Evolutionary conservation across 768 basidiomycete genomes (phyloP).

Genomic region (Mycena filopes): DNA sequence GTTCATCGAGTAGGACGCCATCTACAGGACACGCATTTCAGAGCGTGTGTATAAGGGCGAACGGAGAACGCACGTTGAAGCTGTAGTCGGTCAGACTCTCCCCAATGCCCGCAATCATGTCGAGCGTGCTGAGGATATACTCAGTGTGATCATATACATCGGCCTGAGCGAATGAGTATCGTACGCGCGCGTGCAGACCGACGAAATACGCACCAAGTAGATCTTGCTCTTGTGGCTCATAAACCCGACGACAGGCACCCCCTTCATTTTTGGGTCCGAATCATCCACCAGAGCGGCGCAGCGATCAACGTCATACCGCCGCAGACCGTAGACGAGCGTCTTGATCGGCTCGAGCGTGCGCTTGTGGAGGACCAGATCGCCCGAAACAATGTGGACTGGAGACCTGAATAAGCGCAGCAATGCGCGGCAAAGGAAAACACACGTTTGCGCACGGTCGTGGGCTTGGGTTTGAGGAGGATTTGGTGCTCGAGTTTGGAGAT

Average conservation of each 20-base stretch:
- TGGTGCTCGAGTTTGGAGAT: slow-evolving; percentile 67
- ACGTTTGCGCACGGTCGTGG: slow-evolving; percentile 69
- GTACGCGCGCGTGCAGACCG: neutral
- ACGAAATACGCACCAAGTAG: slow-evolving; percentile 60
- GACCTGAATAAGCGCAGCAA: neutral
- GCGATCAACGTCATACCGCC: slow-evolving; percentile 73
- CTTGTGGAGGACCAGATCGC: slow-evolving; percentile 77
- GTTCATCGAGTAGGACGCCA: slow-evolving; percentile 75
- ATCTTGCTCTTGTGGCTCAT: slow-evolving; percentile 74
- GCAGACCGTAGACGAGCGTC: slow-evolving; percentile 69
- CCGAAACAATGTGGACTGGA: slow-evolving; percentile 77
- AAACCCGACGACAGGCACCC: slow-evolving; percentile 52
- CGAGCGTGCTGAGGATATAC: slow-evolving; percentile 69
- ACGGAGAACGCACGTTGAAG: slow-evolving; percentile 63
- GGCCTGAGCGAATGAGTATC: slow-evolving; percentile 52
- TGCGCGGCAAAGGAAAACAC: slow-evolving; percentile 36
- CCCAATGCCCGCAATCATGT: slow-evolving; percentile 73
- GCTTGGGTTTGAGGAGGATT: slow-evolving; percentile 66
- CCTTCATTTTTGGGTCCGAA: slow-evolving; percentile 32
- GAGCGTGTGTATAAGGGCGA: neutral
- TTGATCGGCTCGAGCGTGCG: slow-evolving; percentile 77
- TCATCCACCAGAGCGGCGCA: slow-evolving; percentile 59
- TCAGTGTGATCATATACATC: slow-evolving; percentile 82
- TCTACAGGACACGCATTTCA: slow-evolving; percentile 44
- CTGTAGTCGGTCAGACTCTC: slow-evolving; percentile 78